Conservation (phyloP, 139 green algal species). For the Desmodesmus armatus region DNA sequence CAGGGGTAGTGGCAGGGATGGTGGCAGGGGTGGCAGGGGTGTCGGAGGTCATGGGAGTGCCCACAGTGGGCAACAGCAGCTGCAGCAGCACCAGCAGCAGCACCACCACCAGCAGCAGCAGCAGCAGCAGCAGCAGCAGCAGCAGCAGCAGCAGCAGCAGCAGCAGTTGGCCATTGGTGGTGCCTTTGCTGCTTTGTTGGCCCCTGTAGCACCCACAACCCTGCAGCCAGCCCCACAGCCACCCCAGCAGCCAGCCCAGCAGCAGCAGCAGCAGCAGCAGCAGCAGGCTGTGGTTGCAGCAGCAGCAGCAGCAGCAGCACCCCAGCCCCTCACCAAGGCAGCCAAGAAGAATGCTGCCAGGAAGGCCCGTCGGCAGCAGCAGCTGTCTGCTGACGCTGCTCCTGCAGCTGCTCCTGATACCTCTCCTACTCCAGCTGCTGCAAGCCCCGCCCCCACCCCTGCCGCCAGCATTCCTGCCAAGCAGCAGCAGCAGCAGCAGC, state of each 20-base stretch:
- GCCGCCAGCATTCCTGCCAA: neutral
- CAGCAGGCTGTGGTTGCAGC: neutral
- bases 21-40: too few species aligned
- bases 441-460: neutral
- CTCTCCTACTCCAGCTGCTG: neutral
- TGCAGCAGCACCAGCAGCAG: constrained; percentile 29
- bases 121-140: neutral
- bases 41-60: neutral
- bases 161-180: too few species aligned
- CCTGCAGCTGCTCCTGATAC: neutral
- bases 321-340: constrained; percentile 5
- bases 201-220: too few species aligned
- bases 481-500: constrained; percentile 5
- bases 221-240: too few species aligned
- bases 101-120: neutral
- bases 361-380: constrained; percentile 13
- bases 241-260: neutral
- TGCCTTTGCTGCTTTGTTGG: too few species aligned
- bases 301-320: neutral
- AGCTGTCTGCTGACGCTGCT: neutral
- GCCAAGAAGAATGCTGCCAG: constrained; percentile 26
- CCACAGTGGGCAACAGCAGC: constrained; percentile 10
- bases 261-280: neutral
- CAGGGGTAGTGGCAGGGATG: too few species aligned
- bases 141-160: neutral